Evolutionary conservation across 192 early-diverging fungal genomes (phyloP).

Genomic region (Glomus cerebriforme): DNA sequence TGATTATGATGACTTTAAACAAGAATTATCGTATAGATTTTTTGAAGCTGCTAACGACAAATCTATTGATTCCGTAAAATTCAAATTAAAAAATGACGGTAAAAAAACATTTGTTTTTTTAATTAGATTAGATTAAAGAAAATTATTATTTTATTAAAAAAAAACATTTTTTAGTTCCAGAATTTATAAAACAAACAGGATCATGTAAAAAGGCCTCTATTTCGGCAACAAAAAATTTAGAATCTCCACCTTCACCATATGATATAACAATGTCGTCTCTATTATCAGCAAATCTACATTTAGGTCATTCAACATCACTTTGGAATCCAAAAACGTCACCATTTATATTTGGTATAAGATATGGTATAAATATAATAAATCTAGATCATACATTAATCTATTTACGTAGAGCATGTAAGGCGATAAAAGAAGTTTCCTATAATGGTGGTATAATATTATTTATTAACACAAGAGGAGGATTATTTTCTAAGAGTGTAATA

Average conservation of each 20-base stretch:
- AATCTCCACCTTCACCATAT: constrained; percentile 38
- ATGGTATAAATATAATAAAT: constrained; percentile 92
- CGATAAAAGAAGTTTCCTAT: constrained; percentile 69
- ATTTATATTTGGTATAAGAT: constrained; percentile 86
- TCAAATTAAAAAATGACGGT: background rate
- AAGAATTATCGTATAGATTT: background rate
- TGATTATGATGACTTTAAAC: background rate
- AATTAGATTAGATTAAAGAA: too few relatives aligned
- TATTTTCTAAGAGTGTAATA: constrained; percentile 63
- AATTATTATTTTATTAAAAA: background rate
- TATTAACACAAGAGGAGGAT: constrained; percentile 74
- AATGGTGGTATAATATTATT: constrained; percentile 86
- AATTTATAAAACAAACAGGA: constrained; percentile 16
- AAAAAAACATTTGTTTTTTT: background rate
- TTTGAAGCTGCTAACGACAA: background rate
- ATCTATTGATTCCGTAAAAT: background rate
- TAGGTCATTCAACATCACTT: constrained; percentile 77
- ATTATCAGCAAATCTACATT: constrained; percentile 82
- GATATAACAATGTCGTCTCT: constrained; percentile 67
- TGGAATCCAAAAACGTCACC: constrained; percentile 84
- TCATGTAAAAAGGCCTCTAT: background rate
- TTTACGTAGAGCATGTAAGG: constrained; percentile 77
- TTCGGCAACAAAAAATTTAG: background rate
- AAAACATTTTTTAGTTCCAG: background rate
- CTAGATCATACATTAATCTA: constrained; percentile 86